phyloP scores from a whole-genome alignment of 1,284 basidiomycete species.

The Polyporus tsugae region DNA sequence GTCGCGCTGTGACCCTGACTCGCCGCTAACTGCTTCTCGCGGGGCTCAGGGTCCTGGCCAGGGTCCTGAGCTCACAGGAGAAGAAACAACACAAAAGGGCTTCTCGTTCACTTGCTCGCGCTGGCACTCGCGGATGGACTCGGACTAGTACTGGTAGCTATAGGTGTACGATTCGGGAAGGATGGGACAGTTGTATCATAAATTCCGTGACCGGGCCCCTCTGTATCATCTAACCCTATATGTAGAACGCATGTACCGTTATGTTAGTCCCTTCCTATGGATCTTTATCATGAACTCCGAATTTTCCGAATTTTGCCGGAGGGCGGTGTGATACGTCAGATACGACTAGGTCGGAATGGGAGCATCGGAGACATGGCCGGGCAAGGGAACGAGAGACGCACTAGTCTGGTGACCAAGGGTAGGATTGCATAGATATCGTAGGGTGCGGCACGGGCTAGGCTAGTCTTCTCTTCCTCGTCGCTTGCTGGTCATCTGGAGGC shows the following conservation, averaged over 20 bases:
- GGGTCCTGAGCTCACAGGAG: constrained; percentile 4
- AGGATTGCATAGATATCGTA: background rate
- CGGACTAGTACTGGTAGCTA: constrained; percentile 11
- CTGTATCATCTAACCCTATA: constrained; percentile 30
- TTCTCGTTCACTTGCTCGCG: background rate
- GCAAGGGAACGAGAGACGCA: background rate
- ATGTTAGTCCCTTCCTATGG: background rate
- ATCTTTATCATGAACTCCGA: background rate
- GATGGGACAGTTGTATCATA: constrained; percentile 16
- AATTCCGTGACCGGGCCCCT: constrained; percentile 9
- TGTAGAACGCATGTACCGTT: constrained; percentile 12
- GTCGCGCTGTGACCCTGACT: constrained; percentile 28
- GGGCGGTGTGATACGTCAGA: background rate
- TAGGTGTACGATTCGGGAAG: constrained; percentile 12
- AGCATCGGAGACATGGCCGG: background rate
- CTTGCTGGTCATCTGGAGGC: background rate
- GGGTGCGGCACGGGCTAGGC: background rate
- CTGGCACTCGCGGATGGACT: constrained; percentile 2
- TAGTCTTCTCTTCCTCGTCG: background rate
- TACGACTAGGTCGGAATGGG: background rate
- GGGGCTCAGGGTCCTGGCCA: background rate
- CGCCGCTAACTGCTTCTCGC: background rate
- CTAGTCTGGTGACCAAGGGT: background rate
- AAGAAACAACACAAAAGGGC: background rate
- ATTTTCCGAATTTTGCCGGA: background rate